Evolutionary conservation across 768 basidiomycete species (phyloP).

Genomic region (Tricholoma matsutake): DNA sequence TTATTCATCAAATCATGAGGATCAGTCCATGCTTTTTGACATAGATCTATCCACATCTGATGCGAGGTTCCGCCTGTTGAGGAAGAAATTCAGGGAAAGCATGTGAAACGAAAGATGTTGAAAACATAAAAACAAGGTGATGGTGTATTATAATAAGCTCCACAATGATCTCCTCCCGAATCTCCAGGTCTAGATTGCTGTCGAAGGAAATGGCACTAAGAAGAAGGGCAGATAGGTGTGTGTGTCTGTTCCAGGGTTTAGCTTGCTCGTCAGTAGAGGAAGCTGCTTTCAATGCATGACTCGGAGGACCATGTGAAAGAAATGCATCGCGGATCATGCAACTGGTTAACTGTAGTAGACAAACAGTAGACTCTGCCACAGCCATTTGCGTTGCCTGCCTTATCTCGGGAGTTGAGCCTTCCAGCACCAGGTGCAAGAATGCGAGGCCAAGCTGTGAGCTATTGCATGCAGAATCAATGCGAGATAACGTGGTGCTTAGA

Average conservation of each 20-base stretch:
- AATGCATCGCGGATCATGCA: slow-evolving; percentile 60
- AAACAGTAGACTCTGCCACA: slow-evolving; percentile 36
- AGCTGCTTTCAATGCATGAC: slow-evolving; percentile 19
- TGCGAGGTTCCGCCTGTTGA: slow-evolving; percentile 44
- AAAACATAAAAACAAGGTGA: slow-evolving; percentile 51
- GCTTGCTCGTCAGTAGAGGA: slow-evolving; percentile 29
- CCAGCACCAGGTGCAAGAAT: slow-evolving; percentile 66
- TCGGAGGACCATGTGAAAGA: slow-evolving; percentile 37
- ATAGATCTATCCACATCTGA: slow-evolving; percentile 80
- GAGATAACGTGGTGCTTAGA: background rate
- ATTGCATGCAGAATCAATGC: background rate
- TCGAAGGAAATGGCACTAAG: slow-evolving; percentile 47
- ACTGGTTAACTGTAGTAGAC: slow-evolving; percentile 47
- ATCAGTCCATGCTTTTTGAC: slow-evolving; percentile 65
- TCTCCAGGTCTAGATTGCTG: slow-evolving; percentile 36
- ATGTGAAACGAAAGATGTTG: background rate
- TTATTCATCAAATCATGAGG: slow-evolving; percentile 57
- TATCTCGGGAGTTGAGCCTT: slow-evolving; percentile 50
- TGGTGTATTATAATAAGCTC: slow-evolving; percentile 75
- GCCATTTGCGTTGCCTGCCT: slow-evolving; percentile 45
- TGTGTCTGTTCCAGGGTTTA: slow-evolving; percentile 45
- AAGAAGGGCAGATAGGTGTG: slow-evolving; percentile 51
- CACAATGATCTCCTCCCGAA: slow-evolving; percentile 46
- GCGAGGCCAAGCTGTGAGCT: slow-evolving; percentile 64
- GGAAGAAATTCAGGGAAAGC: background rate